Base-by-base conservation (phyloP, 179 eudicot genomes). In the Gypsophila paniculata region DNA sequence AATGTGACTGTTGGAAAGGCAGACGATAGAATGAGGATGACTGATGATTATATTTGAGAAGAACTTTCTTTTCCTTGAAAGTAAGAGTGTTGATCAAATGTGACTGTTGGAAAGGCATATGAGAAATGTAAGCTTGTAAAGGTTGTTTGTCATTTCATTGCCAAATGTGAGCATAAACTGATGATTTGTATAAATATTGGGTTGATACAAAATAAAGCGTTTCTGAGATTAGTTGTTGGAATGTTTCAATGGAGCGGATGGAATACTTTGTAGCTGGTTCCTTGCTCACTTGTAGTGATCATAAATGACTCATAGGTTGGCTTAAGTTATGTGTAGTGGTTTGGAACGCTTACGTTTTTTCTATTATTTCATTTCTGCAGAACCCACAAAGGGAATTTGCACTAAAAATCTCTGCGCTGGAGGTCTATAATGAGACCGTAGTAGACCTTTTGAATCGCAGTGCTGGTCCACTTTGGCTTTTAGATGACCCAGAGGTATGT, bases 401-500 rank as follows among this genome's bases (percentile, higher is more conserved):
- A 1, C 66, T 90, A 34, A 92, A 87, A 76, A 76, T 95, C 53
- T 95, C 99, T 55, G 99, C 96, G 23, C 62, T 95, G 79, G 99
- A 95, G 77, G 92, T 95, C 49, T 95, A 92, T 74, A 95, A 95
- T 67, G 99, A 95, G 82, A 90, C 90, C 52, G 99, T 95, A 8
- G 81, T 86, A 18, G 99, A 95, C 68, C 93, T 95, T 60, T 79
- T 92, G 48, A 91, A 90, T 68, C 89, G 93, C 32, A 88, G 81
- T 58, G 83, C 96, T 77, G 94, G 91, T 60, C 84, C 85, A 68
- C 99, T 95, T 74, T 88, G 99, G 71, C 93, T 95, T 79, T 79
- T 95, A 77, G 97, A 95, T 86, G 97, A 95, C 77, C 99, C 97
- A 19, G 99, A 94, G 99, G 99, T 88, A 84, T 71, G 21, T 29